A percentile compares a stretch with the other conserved stretches of the same genome.
These are phyloP conservation scores for Sungouiella blattae DNA, from an alignment of 805 yeast species.

Conservation along the genomic window DNA sequence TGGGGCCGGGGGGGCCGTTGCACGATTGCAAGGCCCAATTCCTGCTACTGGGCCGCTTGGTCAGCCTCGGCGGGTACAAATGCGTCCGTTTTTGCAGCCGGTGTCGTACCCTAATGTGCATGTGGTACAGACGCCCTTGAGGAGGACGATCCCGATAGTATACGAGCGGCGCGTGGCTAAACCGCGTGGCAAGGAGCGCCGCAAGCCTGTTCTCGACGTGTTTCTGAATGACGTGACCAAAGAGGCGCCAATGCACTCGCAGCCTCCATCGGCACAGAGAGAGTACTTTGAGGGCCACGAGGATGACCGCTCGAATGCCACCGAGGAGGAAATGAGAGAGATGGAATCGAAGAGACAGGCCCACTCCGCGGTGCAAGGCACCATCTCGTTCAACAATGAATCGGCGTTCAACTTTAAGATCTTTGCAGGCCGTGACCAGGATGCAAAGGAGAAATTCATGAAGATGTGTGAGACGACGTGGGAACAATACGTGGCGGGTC, in stretches of 20 bases:
- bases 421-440: constrained; percentile 12
- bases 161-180: constrained; percentile 4
- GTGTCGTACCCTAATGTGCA: constrained; percentile 11
- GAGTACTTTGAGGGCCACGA: constrained; percentile 11
- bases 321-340: constrained; percentile 12
- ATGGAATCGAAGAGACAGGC: constrained; percentile 10
- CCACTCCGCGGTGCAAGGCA: constrained; percentile 10
- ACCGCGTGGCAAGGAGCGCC: constrained; percentile 10
- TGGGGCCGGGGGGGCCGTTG: no score
- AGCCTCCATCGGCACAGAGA: constrained; percentile 48
- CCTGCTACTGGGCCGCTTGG: no score
- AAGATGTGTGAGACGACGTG: constrained; percentile 43
- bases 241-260: constrained; percentile 48
- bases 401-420: constrained; percentile 16
- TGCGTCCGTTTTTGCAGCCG: constrained; percentile 10
- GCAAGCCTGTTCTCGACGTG: constrained; percentile 34
- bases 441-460: constrained; percentile 34
- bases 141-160: constrained; percentile 2
- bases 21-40: no score
- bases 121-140: constrained; percentile 8
- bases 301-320: constrained; percentile 10
- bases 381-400: constrained; percentile 14
- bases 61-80: constrained; percentile 7
- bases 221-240: constrained; percentile 44
- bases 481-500: constrained; percentile 28